A percentile compares a stretch with the other conserved stretches of the same genome.
Conservation (phyloP, 345 rosid species). For the Aquilaria sinensis region DNA sequence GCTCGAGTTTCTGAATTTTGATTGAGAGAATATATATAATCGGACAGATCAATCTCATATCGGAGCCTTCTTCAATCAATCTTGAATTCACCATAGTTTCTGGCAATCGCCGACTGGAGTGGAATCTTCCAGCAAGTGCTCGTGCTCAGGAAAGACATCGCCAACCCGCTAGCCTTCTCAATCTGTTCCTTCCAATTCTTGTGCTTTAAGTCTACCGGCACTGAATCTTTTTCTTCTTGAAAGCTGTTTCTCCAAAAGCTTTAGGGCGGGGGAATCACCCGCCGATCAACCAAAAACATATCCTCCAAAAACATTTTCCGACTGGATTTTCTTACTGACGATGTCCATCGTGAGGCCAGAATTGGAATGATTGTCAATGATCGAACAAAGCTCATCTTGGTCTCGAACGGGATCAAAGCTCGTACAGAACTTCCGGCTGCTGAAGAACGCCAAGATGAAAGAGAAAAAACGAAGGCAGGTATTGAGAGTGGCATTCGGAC, state of each 20-base stretch:
- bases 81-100: no score
- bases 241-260: conserved; percentile 70
- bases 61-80: no score
- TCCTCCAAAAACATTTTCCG: conserved; percentile 44
- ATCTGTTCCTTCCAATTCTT: conserved; percentile 81
- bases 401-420: conserved; percentile 22
- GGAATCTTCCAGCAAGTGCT: conserved; percentile 38
- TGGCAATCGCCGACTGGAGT: no score
- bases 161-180: conserved; percentile 51
- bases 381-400: conserved; percentile 53
- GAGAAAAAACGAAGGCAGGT: no score
- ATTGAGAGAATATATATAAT: no score
- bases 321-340: conserved; percentile 51
- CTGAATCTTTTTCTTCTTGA: conserved; percentile 56
- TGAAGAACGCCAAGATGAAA: no score
- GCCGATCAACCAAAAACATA: conserved; percentile 41
- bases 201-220: conserved; percentile 56
- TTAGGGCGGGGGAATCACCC: conserved; percentile 57
- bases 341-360: conserved; percentile 52
- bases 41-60: no score
- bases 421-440: no score
- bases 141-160: conserved; percentile 47
- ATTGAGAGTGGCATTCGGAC: no score
- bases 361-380: conserved; percentile 67
- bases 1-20: no score